Percentiles rank a stretch among this genome's conserved stretches.
These are phyloP conservation scores for Phytophthora podocarpi DNA, from an alignment of 352 stramenopile genomes.

Conservation along the genomic window DNA sequence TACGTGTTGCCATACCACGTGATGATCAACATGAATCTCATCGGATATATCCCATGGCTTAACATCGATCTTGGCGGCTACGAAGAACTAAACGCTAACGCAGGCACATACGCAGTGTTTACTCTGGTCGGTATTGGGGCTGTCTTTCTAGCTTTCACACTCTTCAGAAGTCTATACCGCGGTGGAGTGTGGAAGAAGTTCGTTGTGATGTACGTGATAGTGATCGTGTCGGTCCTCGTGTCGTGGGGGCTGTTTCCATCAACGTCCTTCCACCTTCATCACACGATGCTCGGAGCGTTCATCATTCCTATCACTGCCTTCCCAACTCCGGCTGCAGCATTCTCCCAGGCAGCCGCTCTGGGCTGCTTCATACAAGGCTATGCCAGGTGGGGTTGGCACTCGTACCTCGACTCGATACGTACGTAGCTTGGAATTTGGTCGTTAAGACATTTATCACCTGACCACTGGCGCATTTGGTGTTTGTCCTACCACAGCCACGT, in stretches of 20 bases:
- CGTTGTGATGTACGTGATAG: conserved; percentile 39
- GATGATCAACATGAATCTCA: conserved; percentile 79
- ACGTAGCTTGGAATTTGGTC: conserved; percentile 20
- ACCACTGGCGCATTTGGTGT: background rate
- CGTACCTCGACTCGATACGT: conserved; percentile 72
- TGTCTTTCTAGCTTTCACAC: conserved; percentile 33
- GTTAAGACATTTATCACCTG: background rate
- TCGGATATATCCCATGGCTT: conserved; percentile 76
- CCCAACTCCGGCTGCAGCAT: conserved; percentile 53
- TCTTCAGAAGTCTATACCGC: conserved; percentile 58
- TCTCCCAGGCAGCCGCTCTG: conserved; percentile 56
- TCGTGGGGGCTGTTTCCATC: conserved; percentile 66
- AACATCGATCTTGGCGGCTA: conserved; percentile 76
- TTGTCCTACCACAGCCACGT: conserved; percentile 48
- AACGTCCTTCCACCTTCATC: conserved; percentile 72
- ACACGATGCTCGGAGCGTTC: conserved; percentile 71
- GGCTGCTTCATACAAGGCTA: conserved; percentile 80
- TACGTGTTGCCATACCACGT: conserved; percentile 75
- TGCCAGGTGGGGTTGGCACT: conserved; percentile 71
- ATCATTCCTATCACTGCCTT: conserved; percentile 78
- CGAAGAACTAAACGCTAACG: conserved; percentile 44
- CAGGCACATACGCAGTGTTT: conserved; percentile 69
- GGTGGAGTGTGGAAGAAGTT: conserved; percentile 42
- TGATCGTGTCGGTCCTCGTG: conserved; percentile 35
- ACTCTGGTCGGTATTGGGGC: conserved; percentile 39